Base-by-base conservation (phyloP, 2,329 filamentous ascomycete species). In the Sarocladiaceae sp. region DNA sequence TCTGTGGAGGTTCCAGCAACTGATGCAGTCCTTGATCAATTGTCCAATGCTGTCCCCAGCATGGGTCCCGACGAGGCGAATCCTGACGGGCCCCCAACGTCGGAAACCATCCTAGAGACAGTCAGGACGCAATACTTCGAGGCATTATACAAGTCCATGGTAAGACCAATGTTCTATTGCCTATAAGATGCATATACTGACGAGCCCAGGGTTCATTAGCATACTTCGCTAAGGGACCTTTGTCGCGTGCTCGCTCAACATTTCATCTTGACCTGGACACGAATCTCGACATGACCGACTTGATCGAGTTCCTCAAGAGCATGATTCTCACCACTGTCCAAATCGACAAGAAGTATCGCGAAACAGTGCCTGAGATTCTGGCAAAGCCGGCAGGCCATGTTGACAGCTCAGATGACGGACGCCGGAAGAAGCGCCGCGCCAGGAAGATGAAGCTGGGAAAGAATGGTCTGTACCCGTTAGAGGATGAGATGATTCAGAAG, bases 221-320 rank as follows among this genome's bases (percentile, higher is more conserved):
- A 53, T 94, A 92, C 66, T 92, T 93, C 67, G 86, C 86, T 18
- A 94, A 94, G 71, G 89, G 88, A 1, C 87, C 89, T 1, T 71
- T 94, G 18, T 89, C 88, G 40, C 79, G 88, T 59, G 85, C 87
- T 42, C 80, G 88, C 54, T 86, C 85, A 44, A 80, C 84, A 13
- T 90, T 90, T 56, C 81, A 84, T 53, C 69, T 83, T 13, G 79
- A 83, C 55, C 79, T 79, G 50, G 81, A 86, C 63, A 72, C 78
- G 6, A 79, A 76, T 20, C 68, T 85, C 18, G 75, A 83, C 36
- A 82, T 86, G 66, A 70, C 72, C 22, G 81, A 90, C 48, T 71
- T 92, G 17, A 75, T 87, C 8, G 72, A 77, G 0, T 91, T 90
- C 59, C 64, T 93, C n/a, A 83, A 85, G 59, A 77, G 77, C 48